Base-by-base conservation (phyloP, 108 stramenopile genomes). In the Pseudonitzschia multiseries region DNA sequence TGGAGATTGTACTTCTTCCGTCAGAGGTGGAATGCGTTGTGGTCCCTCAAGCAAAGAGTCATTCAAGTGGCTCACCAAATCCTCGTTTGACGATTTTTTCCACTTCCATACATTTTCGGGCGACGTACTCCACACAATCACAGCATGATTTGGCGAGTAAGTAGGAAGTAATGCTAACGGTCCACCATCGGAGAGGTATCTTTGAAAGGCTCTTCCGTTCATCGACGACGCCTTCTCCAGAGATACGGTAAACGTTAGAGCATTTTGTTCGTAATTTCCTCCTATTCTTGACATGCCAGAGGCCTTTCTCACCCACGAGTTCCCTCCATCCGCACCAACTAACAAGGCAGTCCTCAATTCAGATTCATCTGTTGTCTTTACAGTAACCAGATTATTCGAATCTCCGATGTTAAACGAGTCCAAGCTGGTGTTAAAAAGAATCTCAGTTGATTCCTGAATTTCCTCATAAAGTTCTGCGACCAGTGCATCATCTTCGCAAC, bases 51-150 rank as follows among this genome's bases (percentile, higher is more conserved):
- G 83, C 14, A 94, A 70, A 17, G 77, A 72, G 13, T 84, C 74
- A 70, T 94, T 91, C 60, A 91, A 72, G 5, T 78, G 68, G 21
- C 71, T 10, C 0, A 86, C 72, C 50, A 91, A 84, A 27, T 79
- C 71, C 32, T 59, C 61, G 0, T 62, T 21, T 33, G 61, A 62
- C 9, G 65, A 13, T 0, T 62, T 62, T 60, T 85, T 85, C 80
- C 80, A 85, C 27, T 53, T 29, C 51, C 68, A 22, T 15, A 86
- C 78, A 15, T 77, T 76, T 62, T 88, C 83, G 9, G 86, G 89
- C 14, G 81, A 70, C 3, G 93, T 92, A 36, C 90, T 91, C 93
- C 93, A 94, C 3, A 94, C 93, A 57, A 94, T 81, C 63, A 89
- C 88, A 54, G 90, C 93, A 78, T 94, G 89, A 20, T 71, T 69